Base-by-base conservation (phyloP, 331 rosid genomes). In the Erythrophleum ivorense region DNA sequence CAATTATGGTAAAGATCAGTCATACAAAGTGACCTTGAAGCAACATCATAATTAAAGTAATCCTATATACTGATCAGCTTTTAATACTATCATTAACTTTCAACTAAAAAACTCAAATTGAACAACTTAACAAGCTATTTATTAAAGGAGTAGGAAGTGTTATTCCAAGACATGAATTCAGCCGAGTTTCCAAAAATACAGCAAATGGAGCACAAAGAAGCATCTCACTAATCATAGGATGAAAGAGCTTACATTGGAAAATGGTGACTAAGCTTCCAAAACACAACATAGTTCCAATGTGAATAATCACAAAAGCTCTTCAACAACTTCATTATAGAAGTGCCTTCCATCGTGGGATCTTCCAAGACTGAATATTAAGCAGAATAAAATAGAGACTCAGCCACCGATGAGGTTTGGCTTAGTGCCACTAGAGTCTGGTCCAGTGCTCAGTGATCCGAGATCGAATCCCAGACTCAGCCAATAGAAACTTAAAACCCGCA, bases 241-340 rank as follows among this genome's bases (percentile, higher is more conserved):
- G 59, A 66, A 65, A 72, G 31, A 79, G 83, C 98, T 89, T 84
- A 95, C 99, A 79, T n/a, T 14, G 88, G 90, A 48, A 41, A 82
- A 60, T 83, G 92, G 46, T 85, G 89, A 14, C 77, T 81, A 82
- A 95, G 95, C 91, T 89, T 95, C 99, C 99, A 95, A 88, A 95
- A 93, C 21, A 91, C 97, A 63, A 91, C 94, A 88, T 93, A 95
- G 2, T 84, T 86, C 99, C 99, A 95, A 54, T 41, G 91, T 50
- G 90, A 84, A 81, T 86, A 38, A 72, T 82, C 87, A 88, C 99
- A 93, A 69, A 95, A 81, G 81, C 89, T 83, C 79, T 84, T 87
- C 88, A 95, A 87, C 46, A 93, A 85, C 83, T 86, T 88, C 71
- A 79, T 78, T 63, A 89, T 83, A 55, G 88, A 81, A 81, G 80